phyloP scores from a whole-genome alignment of 108 stramenopile genomes.

The Discostella stelligeroides region DNA sequence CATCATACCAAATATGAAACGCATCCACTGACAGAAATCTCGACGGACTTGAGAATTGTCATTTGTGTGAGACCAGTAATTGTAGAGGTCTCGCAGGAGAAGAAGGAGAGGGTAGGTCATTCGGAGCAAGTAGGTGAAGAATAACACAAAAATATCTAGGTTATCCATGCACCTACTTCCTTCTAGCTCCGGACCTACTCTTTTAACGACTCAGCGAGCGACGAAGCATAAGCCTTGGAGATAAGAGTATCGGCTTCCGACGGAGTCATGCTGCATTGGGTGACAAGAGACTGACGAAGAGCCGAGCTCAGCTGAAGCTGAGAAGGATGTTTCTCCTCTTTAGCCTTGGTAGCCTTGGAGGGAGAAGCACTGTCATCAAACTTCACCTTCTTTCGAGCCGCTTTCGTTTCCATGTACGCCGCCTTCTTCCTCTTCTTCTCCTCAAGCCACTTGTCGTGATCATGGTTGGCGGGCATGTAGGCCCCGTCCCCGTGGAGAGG shows the following conservation, averaged over 20 bases:
- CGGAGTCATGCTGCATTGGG: neutral
- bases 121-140: neutral
- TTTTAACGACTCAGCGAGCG: neutral
- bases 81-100: neutral
- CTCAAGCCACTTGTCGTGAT: slow-evolving; percentile 11
- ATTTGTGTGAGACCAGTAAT: neutral
- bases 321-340: neutral
- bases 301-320: slow-evolving; percentile 6
- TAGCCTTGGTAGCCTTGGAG: neutral
- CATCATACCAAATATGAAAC: neutral
- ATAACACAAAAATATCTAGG: neutral
- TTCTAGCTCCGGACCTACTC: slow-evolving; percentile 6
- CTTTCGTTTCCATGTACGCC: neutral
- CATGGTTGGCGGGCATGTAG: slow-evolving; percentile 17
- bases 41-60: neutral
- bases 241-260: neutral
- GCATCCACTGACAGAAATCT: neutral
- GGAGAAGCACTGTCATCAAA: neutral
- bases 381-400: neutral
- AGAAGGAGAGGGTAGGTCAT: neutral
- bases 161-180: slow-evolving; percentile 3
- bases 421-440: neutral
- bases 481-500: slow-evolving; percentile 4
- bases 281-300: neutral
- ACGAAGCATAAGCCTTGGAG: too few species aligned